phyloP scores from a whole-genome alignment of 352 stramenopile species.

The Thraustochytrium sp. region DNA sequence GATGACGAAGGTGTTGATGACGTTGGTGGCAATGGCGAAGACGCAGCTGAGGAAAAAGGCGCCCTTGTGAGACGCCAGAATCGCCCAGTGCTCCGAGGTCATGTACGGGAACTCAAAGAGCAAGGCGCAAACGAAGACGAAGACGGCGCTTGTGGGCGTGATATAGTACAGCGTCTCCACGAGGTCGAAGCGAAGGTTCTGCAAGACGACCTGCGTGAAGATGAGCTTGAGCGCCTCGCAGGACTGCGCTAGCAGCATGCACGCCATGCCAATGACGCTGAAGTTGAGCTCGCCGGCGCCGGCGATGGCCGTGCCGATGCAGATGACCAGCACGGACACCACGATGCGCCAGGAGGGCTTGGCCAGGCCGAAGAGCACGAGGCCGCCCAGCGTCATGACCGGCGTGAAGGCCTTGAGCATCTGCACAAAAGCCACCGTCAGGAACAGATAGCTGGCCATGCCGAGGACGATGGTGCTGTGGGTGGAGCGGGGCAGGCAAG shows the following conservation, averaged over 20 bases:
- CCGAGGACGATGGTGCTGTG: constrained; percentile 41
- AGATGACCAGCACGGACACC: constrained; percentile 28
- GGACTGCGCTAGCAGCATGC: constrained; percentile 41
- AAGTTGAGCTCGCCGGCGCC: constrained; percentile 41
- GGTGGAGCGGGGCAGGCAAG: not conserved
- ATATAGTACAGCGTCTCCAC: constrained; percentile 44
- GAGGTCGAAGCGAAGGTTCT: constrained; percentile 41
- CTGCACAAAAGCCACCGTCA: constrained; percentile 44
- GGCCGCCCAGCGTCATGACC: constrained; percentile 31
- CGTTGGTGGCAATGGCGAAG: constrained; percentile 41
- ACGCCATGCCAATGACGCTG: constrained; percentile 30
- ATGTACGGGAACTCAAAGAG: constrained; percentile 40
- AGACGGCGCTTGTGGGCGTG: constrained; percentile 31
- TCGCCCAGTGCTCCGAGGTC: not conserved
- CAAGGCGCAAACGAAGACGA: constrained; percentile 27
- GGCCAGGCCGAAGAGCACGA: constrained; percentile 22
- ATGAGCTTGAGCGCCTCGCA: constrained; percentile 44
- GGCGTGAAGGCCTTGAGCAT: constrained; percentile 49
- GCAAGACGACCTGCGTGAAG: constrained; percentile 43
- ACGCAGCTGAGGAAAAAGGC: constrained; percentile 16
- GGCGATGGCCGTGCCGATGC: constrained; percentile 36
- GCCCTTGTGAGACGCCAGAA: not conserved
- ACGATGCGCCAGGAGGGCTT: constrained; percentile 13
- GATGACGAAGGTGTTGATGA: constrained; percentile 46
- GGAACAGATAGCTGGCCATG: constrained; percentile 44